Evolutionary conservation across 208 protist genomes (phyloP), one percentile per base, ranked within the genome.

Genomic region (Blechomonas ayalai): DNA sequence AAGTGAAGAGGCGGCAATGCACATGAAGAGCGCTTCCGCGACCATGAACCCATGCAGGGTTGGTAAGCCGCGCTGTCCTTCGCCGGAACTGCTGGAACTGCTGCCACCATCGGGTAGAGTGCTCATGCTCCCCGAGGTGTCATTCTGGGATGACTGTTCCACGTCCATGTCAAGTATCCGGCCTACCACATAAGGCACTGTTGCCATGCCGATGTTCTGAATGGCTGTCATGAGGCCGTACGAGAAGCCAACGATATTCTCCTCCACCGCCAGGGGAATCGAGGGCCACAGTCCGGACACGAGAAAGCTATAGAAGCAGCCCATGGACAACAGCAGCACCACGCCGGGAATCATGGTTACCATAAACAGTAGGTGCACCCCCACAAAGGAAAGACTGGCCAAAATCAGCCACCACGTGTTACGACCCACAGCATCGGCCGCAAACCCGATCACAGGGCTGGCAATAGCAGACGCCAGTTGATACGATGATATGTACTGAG

Each of bases 151-250:
- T 28, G 34, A 36, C 19, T 63, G 25, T 24, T 51, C 35, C 28
- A 49, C 29, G 18, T 37, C 33, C 31, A 52, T 62, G 20, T 90
- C 85, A 13, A 90, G 67, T 8, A 90, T 76, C 7, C 29, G 34
- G 10, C 83, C 88, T 24, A 82, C 66, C 24, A 77, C 42, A 35
- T 82, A 69, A 0, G 83, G 76, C 36, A 92, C 82, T 2, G 65
- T 47, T 4, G 80, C 78, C n/a, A 91, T 52, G 10, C 83, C 83
- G 38, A 82, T 76, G 48, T 96, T 96, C 56, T 94, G 85, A 20
- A 92, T 54, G 6, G 85, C 71, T 5, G 87, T 96, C 87, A 96
- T 96, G 34, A 82, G 57, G 25, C 91, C 91, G 40, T 93, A 96
- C 12, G 91, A 74, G 4, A 92, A 63, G 10, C 82, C 85, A 6